Conservation (phyloP, 805 yeast genomes). For the Schizosaccharomyces osmophilus region DNA sequence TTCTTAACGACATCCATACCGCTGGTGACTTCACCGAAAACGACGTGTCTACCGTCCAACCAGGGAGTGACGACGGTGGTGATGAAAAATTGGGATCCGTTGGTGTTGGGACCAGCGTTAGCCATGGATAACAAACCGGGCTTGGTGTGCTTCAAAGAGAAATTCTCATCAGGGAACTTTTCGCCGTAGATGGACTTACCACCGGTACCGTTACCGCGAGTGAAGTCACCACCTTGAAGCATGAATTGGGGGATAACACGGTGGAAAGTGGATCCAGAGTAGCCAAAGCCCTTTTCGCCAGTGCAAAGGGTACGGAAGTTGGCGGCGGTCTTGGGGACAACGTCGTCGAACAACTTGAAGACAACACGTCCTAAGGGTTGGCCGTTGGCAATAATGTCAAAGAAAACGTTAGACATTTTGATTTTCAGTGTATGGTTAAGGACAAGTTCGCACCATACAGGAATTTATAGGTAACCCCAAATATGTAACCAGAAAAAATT, state of each 20-base stretch:
- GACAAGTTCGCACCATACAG: neutral
- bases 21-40: conserved; percentile 69
- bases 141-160: conserved; percentile 26
- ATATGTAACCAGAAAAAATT: too few species aligned
- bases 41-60: conserved; percentile 89
- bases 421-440: neutral
- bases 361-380: conserved; percentile 57
- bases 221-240: conserved; percentile 89
- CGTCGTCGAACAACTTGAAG: conserved; percentile 73
- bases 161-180: conserved; percentile 47
- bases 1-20: conserved; percentile 70
- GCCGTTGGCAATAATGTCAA: conserved; percentile 12
- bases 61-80: conserved; percentile 77
- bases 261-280: conserved; percentile 46
- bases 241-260: conserved; percentile 89
- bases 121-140: conserved; percentile 56
- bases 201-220: conserved; percentile 73
- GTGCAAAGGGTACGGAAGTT: conserved; percentile 87
- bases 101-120: conserved; percentile 42
- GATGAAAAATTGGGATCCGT: conserved; percentile 87
- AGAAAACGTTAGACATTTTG: conserved; percentile 1
- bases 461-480: too few species aligned
- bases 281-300: conserved; percentile 87
- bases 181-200: conserved; percentile 65
- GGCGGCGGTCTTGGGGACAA: conserved; percentile 86